Conservation (phyloP, 1,284 basidiomycete genomes). For the Mycosarcoma maydis region DNA sequence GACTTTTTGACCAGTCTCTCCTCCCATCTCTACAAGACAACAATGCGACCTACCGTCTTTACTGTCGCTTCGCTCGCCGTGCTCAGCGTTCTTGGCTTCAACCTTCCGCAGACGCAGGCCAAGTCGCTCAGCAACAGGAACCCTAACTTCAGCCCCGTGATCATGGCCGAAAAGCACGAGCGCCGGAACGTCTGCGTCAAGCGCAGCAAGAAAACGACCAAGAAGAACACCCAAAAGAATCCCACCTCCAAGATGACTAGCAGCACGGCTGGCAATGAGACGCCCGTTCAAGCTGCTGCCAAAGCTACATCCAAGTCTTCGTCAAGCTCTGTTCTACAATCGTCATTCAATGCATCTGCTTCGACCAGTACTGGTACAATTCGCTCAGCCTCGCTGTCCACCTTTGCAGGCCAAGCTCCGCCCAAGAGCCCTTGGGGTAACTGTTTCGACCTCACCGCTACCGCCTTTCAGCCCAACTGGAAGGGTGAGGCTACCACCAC, state of each 20-base stretch:
- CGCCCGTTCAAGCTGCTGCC: neutral
- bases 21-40: too few relatives aligned
- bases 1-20: conserved; percentile 1
- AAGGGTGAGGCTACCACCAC: conserved; percentile 49
- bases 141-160: conserved; percentile 6
- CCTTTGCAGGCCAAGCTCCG: conserved; percentile 25
- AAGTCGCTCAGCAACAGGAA: conserved; percentile 47
- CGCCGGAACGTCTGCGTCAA: conserved; percentile 21
- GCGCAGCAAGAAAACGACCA: conserved; percentile 9
- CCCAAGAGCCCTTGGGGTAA: conserved; percentile 46
- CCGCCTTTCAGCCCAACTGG: conserved; percentile 46
- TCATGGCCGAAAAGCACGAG: conserved; percentile 1
- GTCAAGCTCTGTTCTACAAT: neutral
- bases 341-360: neutral
- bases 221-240: too few relatives aligned
- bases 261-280: neutral
- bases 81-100: conserved; percentile 30
- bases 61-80: conserved; percentile 35
- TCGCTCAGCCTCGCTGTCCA: conserved; percentile 7
- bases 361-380: conserved; percentile 1
- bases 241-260: too few relatives aligned
- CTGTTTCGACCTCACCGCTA: conserved; percentile 45
- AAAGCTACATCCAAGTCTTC: neutral
- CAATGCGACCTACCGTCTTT: conserved; percentile 31
- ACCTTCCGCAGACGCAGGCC: conserved; percentile 26